Percentiles rank a stretch among this genome's conserved stretches.
Conservation (phyloP, 441 rosid species). For the Euphorbia celastroides region DNA sequence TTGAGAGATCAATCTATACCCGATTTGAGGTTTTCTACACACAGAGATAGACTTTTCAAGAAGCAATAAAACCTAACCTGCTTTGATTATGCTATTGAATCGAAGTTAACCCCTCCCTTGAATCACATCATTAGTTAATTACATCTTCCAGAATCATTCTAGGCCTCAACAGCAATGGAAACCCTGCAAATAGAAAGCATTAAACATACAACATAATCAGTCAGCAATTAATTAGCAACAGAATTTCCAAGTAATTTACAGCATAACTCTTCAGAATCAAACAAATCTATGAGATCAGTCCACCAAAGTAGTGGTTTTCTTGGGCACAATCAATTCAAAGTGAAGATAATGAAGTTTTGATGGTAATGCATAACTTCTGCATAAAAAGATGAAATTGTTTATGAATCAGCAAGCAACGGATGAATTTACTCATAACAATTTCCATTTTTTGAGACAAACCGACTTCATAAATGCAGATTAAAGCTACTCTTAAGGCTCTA, state of each 20-base stretch:
- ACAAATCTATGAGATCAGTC: too few species aligned
- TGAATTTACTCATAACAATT: background rate
- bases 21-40: background rate
- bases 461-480: background rate
- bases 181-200: conserved; percentile 1
- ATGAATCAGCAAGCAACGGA: background rate
- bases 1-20: background rate
- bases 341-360: background rate
- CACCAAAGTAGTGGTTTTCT: background rate
- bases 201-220: background rate
- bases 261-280: background rate
- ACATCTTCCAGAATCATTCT: background rate
- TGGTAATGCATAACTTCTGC: background rate
- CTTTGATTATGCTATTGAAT: background rate
- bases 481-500: background rate
- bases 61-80: conserved; percentile 5
- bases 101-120: background rate
- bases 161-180: background rate
- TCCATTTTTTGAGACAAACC: background rate
- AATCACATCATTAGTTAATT: background rate
- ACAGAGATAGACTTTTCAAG: background rate
- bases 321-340: background rate
- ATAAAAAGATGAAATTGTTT: background rate
- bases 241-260: background rate
- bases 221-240: background rate